Conservation (phyloP, 495 filamentous ascomycete species). For the Aspergillus panamensis region DNA sequence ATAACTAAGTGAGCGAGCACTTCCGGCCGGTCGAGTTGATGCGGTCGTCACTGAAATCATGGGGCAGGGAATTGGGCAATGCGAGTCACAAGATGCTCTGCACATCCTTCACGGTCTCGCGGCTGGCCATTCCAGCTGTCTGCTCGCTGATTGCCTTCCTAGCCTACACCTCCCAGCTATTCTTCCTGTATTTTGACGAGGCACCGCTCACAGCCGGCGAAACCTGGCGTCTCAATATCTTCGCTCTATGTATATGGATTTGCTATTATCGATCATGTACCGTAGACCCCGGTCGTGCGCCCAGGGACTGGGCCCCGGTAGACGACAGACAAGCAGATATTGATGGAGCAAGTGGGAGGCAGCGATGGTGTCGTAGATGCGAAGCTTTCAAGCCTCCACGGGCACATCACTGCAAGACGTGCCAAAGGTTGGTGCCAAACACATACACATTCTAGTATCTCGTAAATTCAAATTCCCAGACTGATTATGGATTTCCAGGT, state of each 20-base stretch:
- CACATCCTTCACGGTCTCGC: conserved; percentile 22
- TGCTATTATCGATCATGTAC: conserved; percentile 74
- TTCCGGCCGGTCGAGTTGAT: too few species aligned
- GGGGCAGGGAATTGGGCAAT: neutral
- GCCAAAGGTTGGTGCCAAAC: conserved; percentile 53
- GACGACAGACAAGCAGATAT: conserved; percentile 26
- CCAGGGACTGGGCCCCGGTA: conserved; percentile 27
- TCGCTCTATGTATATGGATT: conserved; percentile 70
- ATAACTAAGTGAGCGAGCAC: too few species aligned
- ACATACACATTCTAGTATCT: too few species aligned
- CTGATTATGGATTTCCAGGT: conserved; percentile 46
- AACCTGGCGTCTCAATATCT: conserved; percentile 66
- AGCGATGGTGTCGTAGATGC: conserved; percentile 86
- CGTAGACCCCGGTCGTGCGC: conserved; percentile 66
- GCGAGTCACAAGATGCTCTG: conserved; percentile 17
- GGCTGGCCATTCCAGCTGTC: conserved; percentile 64
- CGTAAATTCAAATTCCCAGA: neutral
- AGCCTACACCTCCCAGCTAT: conserved; percentile 76
- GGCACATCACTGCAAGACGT: conserved; percentile 89
- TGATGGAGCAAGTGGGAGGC: conserved; percentile 27
- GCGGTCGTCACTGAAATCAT: neutral
- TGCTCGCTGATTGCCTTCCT: conserved; percentile 69
- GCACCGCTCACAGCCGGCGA: conserved; percentile 60
- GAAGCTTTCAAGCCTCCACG: conserved; percentile 76
- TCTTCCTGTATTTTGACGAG: conserved; percentile 73